Percentiles rank a stretch among this genome's conserved stretches.
Evolutionary conservation across 257 asterid species (phyloP).

Genomic region (Capsicum chinense): DNA sequence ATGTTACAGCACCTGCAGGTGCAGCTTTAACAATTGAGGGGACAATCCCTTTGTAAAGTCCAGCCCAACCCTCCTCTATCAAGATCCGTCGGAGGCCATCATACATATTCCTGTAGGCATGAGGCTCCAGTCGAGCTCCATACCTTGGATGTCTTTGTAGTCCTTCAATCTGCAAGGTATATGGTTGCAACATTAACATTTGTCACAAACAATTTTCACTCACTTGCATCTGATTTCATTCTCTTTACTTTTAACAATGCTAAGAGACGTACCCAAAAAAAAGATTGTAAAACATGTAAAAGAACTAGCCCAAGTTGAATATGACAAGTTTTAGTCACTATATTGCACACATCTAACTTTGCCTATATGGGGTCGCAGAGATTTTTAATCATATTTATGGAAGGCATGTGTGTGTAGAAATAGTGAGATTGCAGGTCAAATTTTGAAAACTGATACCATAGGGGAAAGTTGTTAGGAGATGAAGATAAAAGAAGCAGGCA

Average conservation of each 20-base stretch:
- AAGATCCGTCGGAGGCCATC: conserved; percentile 65
- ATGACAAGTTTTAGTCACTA: not conserved
- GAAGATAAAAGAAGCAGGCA: not conserved
- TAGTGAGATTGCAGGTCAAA: not conserved
- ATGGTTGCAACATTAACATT: not conserved
- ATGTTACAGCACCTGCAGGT: conserved; percentile 98
- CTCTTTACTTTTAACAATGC: conserved; percentile 2
- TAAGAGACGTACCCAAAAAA: not conserved
- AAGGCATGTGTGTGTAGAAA: not conserved
- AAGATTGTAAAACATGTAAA: not conserved
- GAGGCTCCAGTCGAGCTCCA: conserved; percentile 84
- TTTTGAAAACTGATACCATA: not conserved
- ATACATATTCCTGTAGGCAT: conserved; percentile 68
- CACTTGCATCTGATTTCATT: conserved; percentile 13
- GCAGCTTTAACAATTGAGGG: conserved; percentile 95
- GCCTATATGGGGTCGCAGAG: not conserved
- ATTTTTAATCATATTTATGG: not conserved
- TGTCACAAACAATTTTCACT: not conserved
- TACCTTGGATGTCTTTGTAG: conserved; percentile 78
- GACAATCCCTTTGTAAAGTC: conserved; percentile 90
- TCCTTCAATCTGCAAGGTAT: conserved; percentile 71
- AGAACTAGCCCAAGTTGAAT: not conserved
- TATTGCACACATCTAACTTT: not conserved
- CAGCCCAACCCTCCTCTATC: conserved; percentile 70
- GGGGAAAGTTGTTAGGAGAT: not conserved